Base-by-base conservation (phyloP, 2,329 filamentous ascomycete genomes). In the Fusarium sp. region DNA sequence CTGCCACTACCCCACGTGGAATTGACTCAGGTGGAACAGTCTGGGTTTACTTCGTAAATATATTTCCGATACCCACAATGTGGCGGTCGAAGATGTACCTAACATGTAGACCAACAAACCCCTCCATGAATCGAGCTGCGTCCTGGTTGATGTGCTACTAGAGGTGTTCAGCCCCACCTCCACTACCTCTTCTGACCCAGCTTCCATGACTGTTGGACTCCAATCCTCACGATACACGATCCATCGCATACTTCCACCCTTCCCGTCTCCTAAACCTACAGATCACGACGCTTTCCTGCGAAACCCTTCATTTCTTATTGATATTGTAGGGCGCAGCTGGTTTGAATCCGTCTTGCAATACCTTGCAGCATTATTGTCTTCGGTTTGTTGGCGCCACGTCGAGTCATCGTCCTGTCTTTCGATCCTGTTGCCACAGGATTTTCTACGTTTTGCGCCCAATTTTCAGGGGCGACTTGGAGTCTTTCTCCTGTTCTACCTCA, bases 211-310 rank as follows among this genome's bases (percentile, higher is more conserved):
- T 71, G 46, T 49, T 67, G 66, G 52, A 61, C 66, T 69, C 34
- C 40, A 64, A 73, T 72, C 66, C 59, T 74, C 67, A 68, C 68
- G 56, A 71, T 64, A 71, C 70, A 69, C 64, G 63, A 55, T 69
- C 52, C 53, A 60, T 66, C 72, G 59, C 66, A 60, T 56, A 50
- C 50, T 57, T 71, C 38, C 42, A 62, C 32, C 65, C 53, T 56
- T 64, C 49, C 49, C 29, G 34, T 46, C 45, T 50, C 32, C 47
- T 20, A 43, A 54, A 49, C 30, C 52, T 55, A 16, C 52, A 51
- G 27, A 29, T 53, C 55, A 56, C 60, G 49, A 32, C 54, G 47
- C 43, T 55, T 49, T 51, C 30, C 24, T 42, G 40, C 62, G 24
- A 51, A 38, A 49, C 47, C 49, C 51, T 64, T 63, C 40, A 52